Evolutionary conservation across 2,329 filamentous ascomycete genomes (phyloP).

Genomic region (Pezizomycotina sp.): DNA sequence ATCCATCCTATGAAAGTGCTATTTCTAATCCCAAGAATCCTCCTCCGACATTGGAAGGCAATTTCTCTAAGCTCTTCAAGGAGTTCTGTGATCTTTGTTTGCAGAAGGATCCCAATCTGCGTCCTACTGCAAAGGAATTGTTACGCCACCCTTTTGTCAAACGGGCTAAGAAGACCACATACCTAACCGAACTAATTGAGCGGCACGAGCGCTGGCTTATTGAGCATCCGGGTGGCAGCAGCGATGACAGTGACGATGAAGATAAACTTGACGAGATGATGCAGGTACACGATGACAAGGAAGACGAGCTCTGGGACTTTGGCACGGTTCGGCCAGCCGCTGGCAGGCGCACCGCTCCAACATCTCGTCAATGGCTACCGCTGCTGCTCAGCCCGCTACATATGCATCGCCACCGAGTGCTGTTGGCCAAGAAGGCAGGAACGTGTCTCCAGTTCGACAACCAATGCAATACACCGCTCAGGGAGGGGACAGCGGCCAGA

Average conservation of each 20-base stretch:
- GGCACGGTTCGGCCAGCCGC: slow-evolving; percentile 73
- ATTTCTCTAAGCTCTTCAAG: slow-evolving; percentile 68
- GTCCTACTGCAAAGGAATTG: slow-evolving; percentile 72
- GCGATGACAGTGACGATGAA: slow-evolving; percentile 51
- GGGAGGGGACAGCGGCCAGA: slow-evolving; percentile 39
- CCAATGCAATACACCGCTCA: slow-evolving; percentile 36
- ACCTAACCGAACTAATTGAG: slow-evolving; percentile 88
- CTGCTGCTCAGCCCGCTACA: slow-evolving; percentile 17
- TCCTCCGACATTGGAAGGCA: slow-evolving; percentile 41
- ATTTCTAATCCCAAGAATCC: slow-evolving; percentile 78
- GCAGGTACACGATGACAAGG: slow-evolving; percentile 38
- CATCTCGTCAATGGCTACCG: slow-evolving; percentile 13
- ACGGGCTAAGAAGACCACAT: slow-evolving; percentile 87
- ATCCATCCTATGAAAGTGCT: slow-evolving; percentile 98
- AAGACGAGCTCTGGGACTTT: slow-evolving; percentile 87
- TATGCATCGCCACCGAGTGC: too few relatives aligned
- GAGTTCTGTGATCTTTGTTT: slow-evolving; percentile 73
- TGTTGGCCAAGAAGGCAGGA: too few relatives aligned
- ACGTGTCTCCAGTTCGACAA: slow-evolving; percentile 43
- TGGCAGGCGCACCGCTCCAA: slow-evolving; percentile 35
- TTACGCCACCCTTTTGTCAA: slow-evolving; percentile 81
- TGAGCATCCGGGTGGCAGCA: slow-evolving; percentile 50
- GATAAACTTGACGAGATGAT: slow-evolving; percentile 41
- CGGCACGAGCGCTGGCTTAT: slow-evolving; percentile 70
- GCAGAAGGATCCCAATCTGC: slow-evolving; percentile 72